Base-by-base conservation (phyloP, 352 stramenopile genomes). In the Pythium chondricola region DNA sequence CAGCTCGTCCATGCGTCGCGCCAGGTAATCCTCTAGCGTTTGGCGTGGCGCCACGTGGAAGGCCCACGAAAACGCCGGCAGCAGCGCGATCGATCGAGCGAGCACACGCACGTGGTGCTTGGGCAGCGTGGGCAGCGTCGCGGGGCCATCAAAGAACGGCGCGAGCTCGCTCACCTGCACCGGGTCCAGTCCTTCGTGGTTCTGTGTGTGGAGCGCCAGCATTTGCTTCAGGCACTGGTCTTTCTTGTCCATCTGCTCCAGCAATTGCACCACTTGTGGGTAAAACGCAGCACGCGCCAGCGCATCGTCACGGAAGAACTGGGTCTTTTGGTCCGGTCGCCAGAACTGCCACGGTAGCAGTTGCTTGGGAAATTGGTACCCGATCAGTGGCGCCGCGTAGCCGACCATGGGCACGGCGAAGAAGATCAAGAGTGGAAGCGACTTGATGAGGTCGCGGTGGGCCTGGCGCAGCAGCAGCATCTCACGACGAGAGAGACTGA, bases 271-370 rank as follows among this genome's bases (percentile, higher is more conserved):
- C 27, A 93, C 58, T 47, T 83, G 48, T 6, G 73, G 71, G 58
- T 91, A 88, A 48, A 71, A 85, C 18, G 44, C 45, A 6, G 79
- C 68, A 22, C 74, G 66, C 14, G 69, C 51, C 13, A 66, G 44
- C 1, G 73, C 79, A 46, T 92, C 75, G 44, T 90, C 65, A 8
- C 57, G 62, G 18, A 92, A 70, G 62, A 93, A 93, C 56, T 84
- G 66, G n/a, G 77, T 88, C 61, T 85, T 88, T 42, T 93, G 79
- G 16, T 86, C 78, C 1, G 80, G 63, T 6, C 79, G 69, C 83
- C 83, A 93, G 63, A 93, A 93, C 59, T 93, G 83, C 77, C 77
- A 90, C 7, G 83, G 80, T 43, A 93, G 58, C 20, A 89, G 35
- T 42, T 87, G 78, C 65, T 92, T 93, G 16, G 80, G 83, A 56